Base-by-base conservation (phyloP, 2,329 filamentous ascomycete species). In the Beauveria asiatica region DNA sequence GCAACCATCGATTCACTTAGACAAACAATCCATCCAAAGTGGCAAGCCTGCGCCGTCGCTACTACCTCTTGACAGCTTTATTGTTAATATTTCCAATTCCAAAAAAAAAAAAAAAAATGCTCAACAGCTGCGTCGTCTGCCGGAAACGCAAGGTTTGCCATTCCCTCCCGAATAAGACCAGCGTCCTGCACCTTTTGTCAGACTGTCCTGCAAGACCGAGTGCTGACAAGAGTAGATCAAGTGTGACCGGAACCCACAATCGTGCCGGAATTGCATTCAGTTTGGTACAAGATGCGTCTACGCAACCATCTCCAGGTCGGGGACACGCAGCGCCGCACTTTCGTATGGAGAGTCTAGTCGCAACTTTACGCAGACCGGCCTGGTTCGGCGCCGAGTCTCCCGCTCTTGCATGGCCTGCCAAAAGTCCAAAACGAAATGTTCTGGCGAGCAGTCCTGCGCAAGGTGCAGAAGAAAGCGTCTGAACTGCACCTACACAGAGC, bases 221-320 rank as follows among this genome's bases (percentile, higher is more conserved):
- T 37, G n/a, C 48, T 50, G 21, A 50, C 3, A n/a, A 50, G 6
- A 50, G 17, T n/a, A 60, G 57, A 48, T 60, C 25, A 60, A 54
- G 16, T 60, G 57, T 37, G 57, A 59, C 48, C 57, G 57, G 9
- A 53, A 27, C 9, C 41, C 25, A 10, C 48, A 27, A 10, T 54
- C 57, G 17, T 59, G 57, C 21, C 57, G n/a, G 5, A 59, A 59
- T 52, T 59, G 57, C 39, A 53, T 44, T 44, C 50, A 46, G 33
- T 59, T 59, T 45, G 57, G 57, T 9, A 11, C 57, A 13, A 16
- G 37, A 52, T 59, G 57, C 44, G 44, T 44, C 3, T 59, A 59
- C 39, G 2, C 49, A 13, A 33, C 19, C n/a, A 23, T 33, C 1
- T 3, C 48, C 17, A 8, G 48, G 25, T 30, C 9, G 2, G 21